Evolutionary conservation across 306 rosid genomes (phyloP).

Genomic region (Delonix regia): DNA sequence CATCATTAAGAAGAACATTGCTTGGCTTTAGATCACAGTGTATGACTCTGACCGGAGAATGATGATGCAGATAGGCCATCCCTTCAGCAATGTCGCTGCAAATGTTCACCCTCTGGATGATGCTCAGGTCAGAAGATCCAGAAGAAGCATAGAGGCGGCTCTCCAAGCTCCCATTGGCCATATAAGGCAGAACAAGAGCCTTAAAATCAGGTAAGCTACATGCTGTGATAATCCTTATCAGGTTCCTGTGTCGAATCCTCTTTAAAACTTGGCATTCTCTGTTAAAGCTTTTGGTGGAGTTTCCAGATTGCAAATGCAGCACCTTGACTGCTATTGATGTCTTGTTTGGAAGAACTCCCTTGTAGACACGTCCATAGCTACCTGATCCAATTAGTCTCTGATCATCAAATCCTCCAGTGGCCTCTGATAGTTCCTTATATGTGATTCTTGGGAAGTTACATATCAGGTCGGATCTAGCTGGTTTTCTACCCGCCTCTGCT

Average conservation of each 20-base stretch:
- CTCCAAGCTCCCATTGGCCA: slow-evolving; percentile 81
- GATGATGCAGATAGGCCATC: slow-evolving; percentile 81
- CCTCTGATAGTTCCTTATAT: slow-evolving; percentile 64
- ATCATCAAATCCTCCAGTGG: slow-evolving; percentile 64
- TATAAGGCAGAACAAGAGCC: slow-evolving; percentile 75
- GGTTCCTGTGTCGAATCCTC: slow-evolving; percentile 77
- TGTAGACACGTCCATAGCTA: slow-evolving; percentile 64
- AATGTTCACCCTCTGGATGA: slow-evolving; percentile 66
- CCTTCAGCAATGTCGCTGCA: slow-evolving; percentile 85
- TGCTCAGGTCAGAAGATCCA: slow-evolving; percentile 58
- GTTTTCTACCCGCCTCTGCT: slow-evolving; percentile 29
- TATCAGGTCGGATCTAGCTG: slow-evolving; percentile 49
- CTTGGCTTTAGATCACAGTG: slow-evolving; percentile 79
- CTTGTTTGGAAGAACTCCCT: slow-evolving; percentile 63
- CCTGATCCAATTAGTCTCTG: slow-evolving; percentile 63
- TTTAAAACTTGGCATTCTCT: slow-evolving; percentile 74
- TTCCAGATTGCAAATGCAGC: slow-evolving; percentile 61
- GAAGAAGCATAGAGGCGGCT: slow-evolving; percentile 56
- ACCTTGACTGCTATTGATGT: slow-evolving; percentile 66
- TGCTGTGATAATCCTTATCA: slow-evolving; percentile 74
- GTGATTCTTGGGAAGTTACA: slow-evolving; percentile 68
- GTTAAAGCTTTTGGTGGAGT: slow-evolving; percentile 62
- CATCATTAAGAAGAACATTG: slow-evolving; percentile 74
- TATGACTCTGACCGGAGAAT: slow-evolving; percentile 70
- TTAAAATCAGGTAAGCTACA: slow-evolving; percentile 78